phyloP scores from a whole-genome alignment of 2,329 filamentous ascomycete species.

The Zasmidium cellare region DNA sequence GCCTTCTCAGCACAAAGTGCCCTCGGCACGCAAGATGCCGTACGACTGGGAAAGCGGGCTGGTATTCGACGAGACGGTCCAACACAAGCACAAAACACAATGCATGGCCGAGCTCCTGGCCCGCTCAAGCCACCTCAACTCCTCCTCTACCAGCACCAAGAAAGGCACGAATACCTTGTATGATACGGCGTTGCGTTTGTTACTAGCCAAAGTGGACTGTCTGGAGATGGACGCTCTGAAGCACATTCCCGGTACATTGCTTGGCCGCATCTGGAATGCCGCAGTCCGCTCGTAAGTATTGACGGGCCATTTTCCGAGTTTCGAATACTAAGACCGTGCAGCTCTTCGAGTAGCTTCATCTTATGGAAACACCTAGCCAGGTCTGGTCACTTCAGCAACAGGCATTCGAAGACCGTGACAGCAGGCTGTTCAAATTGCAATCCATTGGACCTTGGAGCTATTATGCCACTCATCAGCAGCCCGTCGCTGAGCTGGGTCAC shows the following conservation, averaged over 20 bases:
- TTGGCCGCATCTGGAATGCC: conserved; percentile 14
- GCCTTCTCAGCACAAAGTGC: not conserved
- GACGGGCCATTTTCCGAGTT: no score
- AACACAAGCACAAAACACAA: not conserved
- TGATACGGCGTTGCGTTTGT: conserved; percentile 10
- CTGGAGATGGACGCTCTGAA: conserved; percentile 12
- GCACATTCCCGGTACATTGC: conserved; percentile 1
- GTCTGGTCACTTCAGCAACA: not conserved
- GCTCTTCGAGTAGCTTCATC: not conserved
- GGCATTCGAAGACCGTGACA: not conserved
- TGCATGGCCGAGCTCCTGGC: not conserved
- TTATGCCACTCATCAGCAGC: not conserved
- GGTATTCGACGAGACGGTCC: conserved; percentile 16
- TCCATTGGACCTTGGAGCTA: not conserved
- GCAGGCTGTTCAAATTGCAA: not conserved
- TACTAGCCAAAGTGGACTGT: conserved; percentile 15
- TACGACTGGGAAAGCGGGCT: conserved; percentile 19
- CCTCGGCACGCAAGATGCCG: conserved; percentile 7
- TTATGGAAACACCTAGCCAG: not conserved
- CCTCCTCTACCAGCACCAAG: not conserved
- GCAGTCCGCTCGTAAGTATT: not conserved
- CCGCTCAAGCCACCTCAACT: not conserved
- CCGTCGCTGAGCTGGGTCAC: conserved; percentile 20
- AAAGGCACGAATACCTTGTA: conserved; percentile 6
- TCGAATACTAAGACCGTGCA: not conserved